Conservation (phyloP, 192 early-diverging fungal genomes). For the Dimargaris verticillata region DNA sequence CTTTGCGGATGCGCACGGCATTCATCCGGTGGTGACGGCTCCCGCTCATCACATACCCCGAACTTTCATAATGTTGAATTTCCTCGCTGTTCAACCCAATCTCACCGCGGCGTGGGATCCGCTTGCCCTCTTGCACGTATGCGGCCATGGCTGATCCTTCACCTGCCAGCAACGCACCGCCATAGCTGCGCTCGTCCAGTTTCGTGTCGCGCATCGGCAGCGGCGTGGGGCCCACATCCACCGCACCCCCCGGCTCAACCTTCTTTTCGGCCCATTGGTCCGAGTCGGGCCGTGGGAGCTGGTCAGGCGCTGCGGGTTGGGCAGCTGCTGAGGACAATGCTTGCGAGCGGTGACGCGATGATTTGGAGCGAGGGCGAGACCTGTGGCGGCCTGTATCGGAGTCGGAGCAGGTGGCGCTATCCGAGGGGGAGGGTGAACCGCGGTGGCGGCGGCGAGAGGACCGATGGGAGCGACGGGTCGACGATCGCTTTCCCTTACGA, state of each 20-base stretch:
- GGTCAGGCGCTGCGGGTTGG: neutral
- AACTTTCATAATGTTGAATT: conserved; percentile 69
- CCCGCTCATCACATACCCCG: conserved; percentile 94
- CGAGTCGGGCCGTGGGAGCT: conserved; percentile 17
- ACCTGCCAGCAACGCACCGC: conserved; percentile 66
- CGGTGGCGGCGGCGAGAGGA: too few relatives aligned
- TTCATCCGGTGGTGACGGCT: conserved; percentile 87
- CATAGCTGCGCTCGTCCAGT: conserved; percentile 54
- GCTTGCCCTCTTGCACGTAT: conserved; percentile 80
- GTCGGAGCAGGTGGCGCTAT: too few relatives aligned
- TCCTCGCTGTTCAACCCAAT: conserved; percentile 74
- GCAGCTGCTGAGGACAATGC: too few relatives aligned
- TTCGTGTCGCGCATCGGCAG: conserved; percentile 35
- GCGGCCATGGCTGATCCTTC: conserved; percentile 84
- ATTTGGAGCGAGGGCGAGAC: too few relatives aligned
- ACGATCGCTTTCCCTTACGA: too few relatives aligned
- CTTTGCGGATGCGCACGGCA: conserved; percentile 87
- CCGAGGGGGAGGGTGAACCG: too few relatives aligned
- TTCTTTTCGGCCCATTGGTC: conserved; percentile 47
- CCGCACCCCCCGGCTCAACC: conserved; percentile 45
- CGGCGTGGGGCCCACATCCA: conserved; percentile 50
- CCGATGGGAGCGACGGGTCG: too few relatives aligned
- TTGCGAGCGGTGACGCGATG: too few relatives aligned
- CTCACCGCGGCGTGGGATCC: conserved; percentile 94
- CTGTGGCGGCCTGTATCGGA: too few relatives aligned